Conservation (phyloP, 371 early-diverging fungal species). For the Rhizopus arrhizus region DNA sequence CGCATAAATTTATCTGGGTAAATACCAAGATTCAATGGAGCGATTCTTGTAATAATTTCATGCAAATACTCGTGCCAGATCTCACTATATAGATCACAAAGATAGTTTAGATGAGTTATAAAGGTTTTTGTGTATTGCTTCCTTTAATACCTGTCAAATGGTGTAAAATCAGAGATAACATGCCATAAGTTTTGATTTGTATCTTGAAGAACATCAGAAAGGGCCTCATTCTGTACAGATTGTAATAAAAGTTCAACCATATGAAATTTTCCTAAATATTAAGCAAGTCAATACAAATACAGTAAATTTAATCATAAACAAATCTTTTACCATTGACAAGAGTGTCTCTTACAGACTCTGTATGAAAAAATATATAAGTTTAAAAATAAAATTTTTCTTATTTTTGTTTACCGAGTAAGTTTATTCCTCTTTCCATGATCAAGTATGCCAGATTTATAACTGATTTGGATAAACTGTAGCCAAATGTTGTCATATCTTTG, state of each 20-base stretch:
- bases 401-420: constrained; percentile 32
- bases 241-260: constrained; percentile 50
- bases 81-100: constrained; percentile 15
- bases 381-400: not conserved
- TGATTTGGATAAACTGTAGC: constrained; percentile 41
- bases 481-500: constrained; percentile 34
- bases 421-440: constrained; percentile 45
- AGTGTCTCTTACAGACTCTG: constrained; percentile 51
- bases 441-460: constrained; percentile 61
- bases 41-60: constrained; percentile 36
- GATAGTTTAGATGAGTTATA: not conserved
- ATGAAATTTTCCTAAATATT: constrained; percentile 46
- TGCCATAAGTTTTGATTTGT: constrained; percentile 53
- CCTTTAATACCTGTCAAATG: constrained; percentile 36
- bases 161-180: constrained; percentile 47
- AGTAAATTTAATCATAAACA: not conserved
- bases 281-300: no score
- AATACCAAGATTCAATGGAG: constrained; percentile 19
- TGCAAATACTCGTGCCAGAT: constrained; percentile 54
- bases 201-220: constrained; percentile 11
- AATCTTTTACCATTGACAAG: constrained; percentile 40
- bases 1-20: constrained; percentile 31
- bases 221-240: constrained; percentile 16
- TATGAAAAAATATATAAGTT: not conserved
- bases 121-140: not conserved